Conservation (phyloP, 2,329 filamentous ascomycete species). For the Ophiocordyceps camponoti-floridani region DNA sequence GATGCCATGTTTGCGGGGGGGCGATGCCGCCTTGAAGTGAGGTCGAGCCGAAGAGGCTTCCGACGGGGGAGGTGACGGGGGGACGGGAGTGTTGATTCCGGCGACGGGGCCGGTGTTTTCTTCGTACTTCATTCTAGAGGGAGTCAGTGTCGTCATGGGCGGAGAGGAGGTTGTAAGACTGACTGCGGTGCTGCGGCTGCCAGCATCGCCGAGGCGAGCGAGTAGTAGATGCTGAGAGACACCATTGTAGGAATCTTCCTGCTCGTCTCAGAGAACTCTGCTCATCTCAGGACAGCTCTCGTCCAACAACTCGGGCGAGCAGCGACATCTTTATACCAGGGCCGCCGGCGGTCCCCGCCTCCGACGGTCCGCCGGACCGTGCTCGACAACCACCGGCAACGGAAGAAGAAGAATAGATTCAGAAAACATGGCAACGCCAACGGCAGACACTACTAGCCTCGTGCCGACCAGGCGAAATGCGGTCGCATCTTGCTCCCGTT, state of each 20-base stretch:
- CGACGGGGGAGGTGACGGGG: constrained; percentile 18
- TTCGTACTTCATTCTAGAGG: constrained; percentile 10
- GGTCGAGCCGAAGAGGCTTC: constrained; percentile 21
- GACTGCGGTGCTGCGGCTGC: background rate
- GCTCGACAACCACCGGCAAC: background rate
- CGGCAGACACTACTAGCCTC: background rate
- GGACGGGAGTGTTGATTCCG: constrained; percentile 19
- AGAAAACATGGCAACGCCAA: background rate
- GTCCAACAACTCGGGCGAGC: background rate
- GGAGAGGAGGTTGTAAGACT: background rate
- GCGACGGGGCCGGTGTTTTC: constrained; percentile 23
- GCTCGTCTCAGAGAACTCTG: too few species aligned
- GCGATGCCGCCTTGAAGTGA: constrained; percentile 22
- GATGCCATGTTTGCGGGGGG: constrained; percentile 6
- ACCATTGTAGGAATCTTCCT: background rate
- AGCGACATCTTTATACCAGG: background rate
- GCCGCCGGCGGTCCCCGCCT: background rate
- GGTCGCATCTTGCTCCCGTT: background rate
- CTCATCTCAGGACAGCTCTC: too few species aligned
- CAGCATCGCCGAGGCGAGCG: background rate
- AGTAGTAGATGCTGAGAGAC: background rate
- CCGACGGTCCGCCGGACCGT: background rate
- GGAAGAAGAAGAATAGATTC: too few species aligned
- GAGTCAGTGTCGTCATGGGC: background rate
- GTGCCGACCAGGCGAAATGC: background rate